Conservation (phyloP, 768 basidiomycete species). For the Boletus tylopilopsis region DNA sequence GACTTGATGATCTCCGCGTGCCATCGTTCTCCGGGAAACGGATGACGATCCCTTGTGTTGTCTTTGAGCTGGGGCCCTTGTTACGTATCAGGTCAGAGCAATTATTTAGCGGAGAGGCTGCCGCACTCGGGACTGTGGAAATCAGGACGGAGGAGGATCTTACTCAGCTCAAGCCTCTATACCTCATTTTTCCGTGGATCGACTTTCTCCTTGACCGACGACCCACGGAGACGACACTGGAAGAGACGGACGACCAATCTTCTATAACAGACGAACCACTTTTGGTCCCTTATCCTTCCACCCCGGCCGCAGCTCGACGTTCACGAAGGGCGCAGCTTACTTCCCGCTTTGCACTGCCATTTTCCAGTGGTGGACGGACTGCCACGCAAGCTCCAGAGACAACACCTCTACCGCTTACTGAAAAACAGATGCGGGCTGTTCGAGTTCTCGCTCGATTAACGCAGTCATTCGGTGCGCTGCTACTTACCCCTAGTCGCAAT, state of each 20-base stretch:
- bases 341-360: neutral
- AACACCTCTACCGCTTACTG: neutral
- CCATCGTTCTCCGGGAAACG: neutral
- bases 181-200: neutral
- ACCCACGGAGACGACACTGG: neutral
- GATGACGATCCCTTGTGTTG: neutral
- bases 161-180: neutral
- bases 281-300: neutral
- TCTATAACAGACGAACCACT: neutral
- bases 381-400: neutral
- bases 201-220: neutral
- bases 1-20: neutral
- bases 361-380: neutral
- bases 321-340: neutral
- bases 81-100: neutral
- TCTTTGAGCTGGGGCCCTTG: neutral
- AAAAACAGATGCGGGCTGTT: neutral
- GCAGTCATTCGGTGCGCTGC: slow-evolving; percentile 8
- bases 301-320: too few relatives aligned
- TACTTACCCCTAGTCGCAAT: neutral
- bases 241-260: neutral
- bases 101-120: neutral
- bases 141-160: neutral
- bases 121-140: neutral
- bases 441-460: neutral